A percentile compares a stretch with the other conserved stretches of the same genome.
These are phyloP conservation scores for Alternaria atra DNA, from an alignment of 2,329 filamentous ascomycete genomes.

Conservation along the genomic window DNA sequence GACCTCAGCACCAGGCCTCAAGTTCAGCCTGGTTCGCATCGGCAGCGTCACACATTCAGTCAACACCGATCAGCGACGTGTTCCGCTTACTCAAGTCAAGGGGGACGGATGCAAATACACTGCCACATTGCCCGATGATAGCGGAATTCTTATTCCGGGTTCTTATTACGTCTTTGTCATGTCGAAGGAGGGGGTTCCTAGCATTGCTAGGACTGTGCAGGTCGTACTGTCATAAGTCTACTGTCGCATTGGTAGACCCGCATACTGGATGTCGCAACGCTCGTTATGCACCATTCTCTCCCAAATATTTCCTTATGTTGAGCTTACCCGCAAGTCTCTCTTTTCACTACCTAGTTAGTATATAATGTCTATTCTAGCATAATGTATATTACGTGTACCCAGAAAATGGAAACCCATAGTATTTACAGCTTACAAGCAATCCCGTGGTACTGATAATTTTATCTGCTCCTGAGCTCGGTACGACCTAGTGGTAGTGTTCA, in stretches of 20 bases:
- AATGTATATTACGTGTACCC: not conserved
- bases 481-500: not conserved
- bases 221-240: constrained; percentile 20
- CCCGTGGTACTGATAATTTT: not conserved
- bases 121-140: constrained; percentile 32
- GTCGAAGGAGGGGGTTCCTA: constrained; percentile 30
- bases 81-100: constrained; percentile 27
- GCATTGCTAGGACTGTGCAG: constrained; percentile 32
- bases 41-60: constrained; percentile 42
- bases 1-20: constrained; percentile 12
- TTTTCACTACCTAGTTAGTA: not conserved
- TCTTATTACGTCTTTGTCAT: constrained; percentile 37
- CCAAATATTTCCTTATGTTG: not conserved
- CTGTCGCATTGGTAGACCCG: not conserved
- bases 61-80: constrained; percentile 40
- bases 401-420: not conserved
- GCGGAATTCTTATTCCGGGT: constrained; percentile 34
- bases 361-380: not conserved
- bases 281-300: constrained; percentile 1
- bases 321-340: constrained; percentile 1
- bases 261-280: constrained; percentile 1
- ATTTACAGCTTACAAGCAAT: not conserved
- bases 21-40: constrained; percentile 33
- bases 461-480: not conserved
- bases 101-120: constrained; percentile 17